Percentiles rank a stretch among this genome's conserved stretches.
Conservation (phyloP, 768 basidiomycete genomes). For the Candolleomyces aberdarensis region DNA sequence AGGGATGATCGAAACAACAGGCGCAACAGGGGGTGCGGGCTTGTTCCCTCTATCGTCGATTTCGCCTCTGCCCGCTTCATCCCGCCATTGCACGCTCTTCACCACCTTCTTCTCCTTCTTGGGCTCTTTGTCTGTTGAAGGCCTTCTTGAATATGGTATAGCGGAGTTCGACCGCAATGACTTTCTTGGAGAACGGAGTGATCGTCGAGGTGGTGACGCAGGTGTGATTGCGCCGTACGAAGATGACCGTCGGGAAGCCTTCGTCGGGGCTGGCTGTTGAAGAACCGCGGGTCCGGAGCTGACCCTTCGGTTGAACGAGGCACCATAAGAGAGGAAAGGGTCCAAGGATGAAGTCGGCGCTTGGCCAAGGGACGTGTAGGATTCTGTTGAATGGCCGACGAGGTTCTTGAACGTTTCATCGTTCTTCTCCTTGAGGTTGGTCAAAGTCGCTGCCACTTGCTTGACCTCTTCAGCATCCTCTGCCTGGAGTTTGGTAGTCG, state of each 20-base stretch:
- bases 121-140: conserved; percentile 46
- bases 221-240: conserved; percentile 38
- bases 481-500: conserved; percentile 35
- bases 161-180: conserved; percentile 64
- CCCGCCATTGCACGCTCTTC: conserved; percentile 85
- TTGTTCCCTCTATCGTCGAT: conserved; percentile 61
- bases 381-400: conserved; percentile 63
- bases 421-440: conserved; percentile 59
- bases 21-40: conserved; percentile 16
- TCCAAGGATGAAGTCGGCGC: conserved; percentile 22
- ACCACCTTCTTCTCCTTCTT: conserved; percentile 51
- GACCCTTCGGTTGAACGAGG: conserved; percentile 45
- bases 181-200: conserved; percentile 63
- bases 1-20: conserved; percentile 41
- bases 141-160: conserved; percentile 54
- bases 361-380: conserved; percentile 32
- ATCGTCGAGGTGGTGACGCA: conserved; percentile 46
- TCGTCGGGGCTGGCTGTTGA: conserved; percentile 25
- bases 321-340: conserved; percentile 48
- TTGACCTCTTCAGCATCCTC: conserved; percentile 35
- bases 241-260: conserved; percentile 37
- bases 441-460: conserved; percentile 50
- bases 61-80: conserved; percentile 81
- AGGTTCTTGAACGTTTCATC: conserved; percentile 66
- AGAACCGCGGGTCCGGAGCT: conserved; percentile 48